A percentile compares a stretch with the other conserved stretches of the same genome.
These are phyloP conservation scores for Oxytropis ochrocephala DNA, from an alignment of 306 rosid genomes.

Conservation along the genomic window DNA sequence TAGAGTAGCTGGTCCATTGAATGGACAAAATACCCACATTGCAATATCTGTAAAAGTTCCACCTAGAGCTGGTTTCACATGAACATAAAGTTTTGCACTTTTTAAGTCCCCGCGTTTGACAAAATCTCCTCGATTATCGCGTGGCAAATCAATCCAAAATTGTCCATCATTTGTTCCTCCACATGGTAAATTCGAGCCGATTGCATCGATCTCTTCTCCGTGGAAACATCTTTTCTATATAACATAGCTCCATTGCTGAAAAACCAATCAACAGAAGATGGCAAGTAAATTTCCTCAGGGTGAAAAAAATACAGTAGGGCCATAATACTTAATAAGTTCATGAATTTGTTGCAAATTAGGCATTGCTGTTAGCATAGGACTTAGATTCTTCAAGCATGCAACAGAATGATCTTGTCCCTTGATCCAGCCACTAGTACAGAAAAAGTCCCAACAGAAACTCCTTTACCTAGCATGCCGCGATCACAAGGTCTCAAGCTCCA, in stretches of 20 bases:
- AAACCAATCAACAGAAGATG: conserved; percentile 88
- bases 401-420: conserved; percentile 36
- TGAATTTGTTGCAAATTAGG: conserved; percentile 76
- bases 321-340: conserved; percentile 73
- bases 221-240: conserved; percentile 29
- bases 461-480: conserved; percentile 64
- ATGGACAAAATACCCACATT: conserved; percentile 92
- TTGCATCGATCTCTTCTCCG: conserved; percentile 51
- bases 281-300: conserved; percentile 71
- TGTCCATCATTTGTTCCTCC: conserved; percentile 57
- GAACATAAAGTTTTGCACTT: conserved; percentile 68
- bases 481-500: conserved; percentile 59
- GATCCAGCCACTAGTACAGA: conserved; percentile 35
- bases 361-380: conserved; percentile 47
- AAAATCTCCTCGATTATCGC: conserved; percentile 31
- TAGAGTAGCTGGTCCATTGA: conserved; percentile 78
- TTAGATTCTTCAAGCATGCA: conserved; percentile 77
- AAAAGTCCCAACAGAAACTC: conserved; percentile 73
- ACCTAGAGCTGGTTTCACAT: conserved; percentile 86
- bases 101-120: conserved; percentile 53
- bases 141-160: conserved; percentile 84
- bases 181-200: conserved; percentile 64
- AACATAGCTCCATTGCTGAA: conserved; percentile 61
- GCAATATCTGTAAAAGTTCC: conserved; percentile 81
- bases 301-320: conserved; percentile 87